Evolutionary conservation across 192 early-diverging fungal species (phyloP).

Genomic region (Mortierella alpina): DNA sequence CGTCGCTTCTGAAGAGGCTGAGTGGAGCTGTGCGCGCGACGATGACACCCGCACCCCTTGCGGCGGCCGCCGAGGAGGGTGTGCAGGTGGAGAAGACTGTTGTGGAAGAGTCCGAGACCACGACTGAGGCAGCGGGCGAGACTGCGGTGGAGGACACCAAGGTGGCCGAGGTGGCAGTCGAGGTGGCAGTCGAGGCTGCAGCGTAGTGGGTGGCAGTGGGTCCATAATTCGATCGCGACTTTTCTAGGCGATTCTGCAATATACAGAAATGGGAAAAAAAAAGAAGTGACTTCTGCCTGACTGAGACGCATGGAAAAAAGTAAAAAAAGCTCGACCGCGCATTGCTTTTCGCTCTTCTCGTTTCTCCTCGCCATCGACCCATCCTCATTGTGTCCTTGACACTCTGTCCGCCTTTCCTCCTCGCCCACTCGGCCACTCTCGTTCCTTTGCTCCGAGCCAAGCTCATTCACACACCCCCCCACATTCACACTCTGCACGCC

Average conservation of each 20-base stretch:
- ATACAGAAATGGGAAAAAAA: background rate
- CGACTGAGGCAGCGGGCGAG: background rate
- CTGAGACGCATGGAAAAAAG: too few species aligned
- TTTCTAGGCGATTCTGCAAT: too few species aligned
- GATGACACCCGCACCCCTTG: background rate
- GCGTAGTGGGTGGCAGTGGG: slow-evolving; percentile 4
- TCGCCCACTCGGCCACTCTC: background rate
- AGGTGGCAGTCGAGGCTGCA: slow-evolving; percentile 2
- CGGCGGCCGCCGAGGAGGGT: background rate
- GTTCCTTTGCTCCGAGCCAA: background rate
- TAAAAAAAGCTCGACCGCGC: background rate
- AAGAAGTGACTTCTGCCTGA: background rate
- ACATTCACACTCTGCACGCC: slow-evolving; percentile 3
- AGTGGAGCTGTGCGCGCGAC: slow-evolving; percentile 40
- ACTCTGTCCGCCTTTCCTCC: background rate
- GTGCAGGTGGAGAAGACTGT: background rate
- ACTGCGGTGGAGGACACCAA: slow-evolving; percentile 1
- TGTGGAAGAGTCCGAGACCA: slow-evolving; percentile 3
- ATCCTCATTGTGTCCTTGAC: background rate
- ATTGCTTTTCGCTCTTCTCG: background rate
- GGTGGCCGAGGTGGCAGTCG: slow-evolving; percentile 8
- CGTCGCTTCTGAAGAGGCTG: slow-evolving; percentile 40
- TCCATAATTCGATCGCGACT: too few species aligned
- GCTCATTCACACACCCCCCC: too few species aligned
- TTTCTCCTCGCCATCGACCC: background rate